phyloP scores from a whole-genome alignment of 331 rosid genomes.

The Malus hybrid region DNA sequence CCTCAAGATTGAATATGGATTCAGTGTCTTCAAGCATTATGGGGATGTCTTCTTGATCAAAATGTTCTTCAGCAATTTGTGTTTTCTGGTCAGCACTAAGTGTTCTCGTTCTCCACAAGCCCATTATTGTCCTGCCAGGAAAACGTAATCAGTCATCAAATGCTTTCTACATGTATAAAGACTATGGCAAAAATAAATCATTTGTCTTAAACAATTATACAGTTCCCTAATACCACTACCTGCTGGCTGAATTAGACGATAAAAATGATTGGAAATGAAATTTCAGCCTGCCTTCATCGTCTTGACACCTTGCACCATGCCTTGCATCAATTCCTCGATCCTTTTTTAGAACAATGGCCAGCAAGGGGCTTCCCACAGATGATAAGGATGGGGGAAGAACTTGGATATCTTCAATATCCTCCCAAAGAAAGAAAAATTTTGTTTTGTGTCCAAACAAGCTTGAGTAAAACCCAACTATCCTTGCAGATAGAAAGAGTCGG shows the following conservation, averaged over 20 bases:
- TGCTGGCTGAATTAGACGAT: conserved; percentile 58
- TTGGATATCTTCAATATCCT: conserved; percentile 76
- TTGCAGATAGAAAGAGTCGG: conserved; percentile 67
- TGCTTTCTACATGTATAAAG: not conserved
- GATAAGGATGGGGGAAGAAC: conserved; percentile 62
- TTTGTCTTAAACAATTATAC: not conserved
- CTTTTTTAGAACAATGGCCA: conserved; percentile 51
- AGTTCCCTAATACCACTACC: conserved; percentile 31
- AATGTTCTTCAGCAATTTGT: conserved; percentile 39
- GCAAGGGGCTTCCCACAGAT: conserved; percentile 73
- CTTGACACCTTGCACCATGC: conserved; percentile 75
- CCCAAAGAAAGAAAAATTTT: conserved; percentile 87
- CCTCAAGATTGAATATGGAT: conserved; percentile 37
- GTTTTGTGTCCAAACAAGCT: conserved; percentile 86
- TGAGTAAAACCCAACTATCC: conserved; percentile 76
- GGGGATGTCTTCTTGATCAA: conserved; percentile 46
- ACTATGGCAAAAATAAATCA: not conserved
- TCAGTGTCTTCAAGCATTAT: conserved; percentile 41
- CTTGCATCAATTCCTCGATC: conserved; percentile 77
- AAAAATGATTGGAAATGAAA: conserved; percentile 83
- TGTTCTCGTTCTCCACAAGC: conserved; percentile 75
- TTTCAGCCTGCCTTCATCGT: conserved; percentile 83
- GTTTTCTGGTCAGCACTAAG: conserved; percentile 43
- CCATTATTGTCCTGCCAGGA: conserved; percentile 56
- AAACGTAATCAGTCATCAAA: not conserved